Conservation (phyloP, 257 asterid species). For the Solanum lignicaule region DNA sequence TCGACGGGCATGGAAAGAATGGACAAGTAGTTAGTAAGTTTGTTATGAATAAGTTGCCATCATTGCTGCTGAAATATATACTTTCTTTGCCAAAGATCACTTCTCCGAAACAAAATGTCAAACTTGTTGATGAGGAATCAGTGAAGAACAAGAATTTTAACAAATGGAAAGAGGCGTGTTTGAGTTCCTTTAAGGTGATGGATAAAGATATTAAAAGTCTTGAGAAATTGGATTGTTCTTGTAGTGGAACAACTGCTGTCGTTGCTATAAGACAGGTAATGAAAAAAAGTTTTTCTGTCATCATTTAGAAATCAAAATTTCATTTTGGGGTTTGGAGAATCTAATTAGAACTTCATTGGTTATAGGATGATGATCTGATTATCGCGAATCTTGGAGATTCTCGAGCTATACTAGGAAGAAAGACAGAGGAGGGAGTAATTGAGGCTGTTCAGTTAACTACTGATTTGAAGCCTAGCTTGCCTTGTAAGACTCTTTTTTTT, state of each 20-base stretch:
- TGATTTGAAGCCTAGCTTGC: slow-evolving; percentile 69
- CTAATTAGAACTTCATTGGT: not conserved
- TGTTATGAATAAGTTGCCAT: slow-evolving; percentile 61
- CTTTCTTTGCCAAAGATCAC: slow-evolving; percentile 22
- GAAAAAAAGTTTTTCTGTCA: not conserved
- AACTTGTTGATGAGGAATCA: slow-evolving; percentile 10
- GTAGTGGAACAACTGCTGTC: slow-evolving; percentile 72
- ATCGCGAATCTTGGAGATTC: slow-evolving; percentile 89
- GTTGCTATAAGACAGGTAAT: slow-evolving; percentile 60
- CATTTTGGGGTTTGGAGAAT: not conserved
- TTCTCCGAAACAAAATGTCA: slow-evolving; percentile 7
- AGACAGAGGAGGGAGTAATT: slow-evolving; percentile 26
- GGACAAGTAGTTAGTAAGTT: slow-evolving; percentile 63
- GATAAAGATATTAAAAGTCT: slow-evolving; percentile 52
- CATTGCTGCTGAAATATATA: slow-evolving; percentile 41
- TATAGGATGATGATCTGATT: slow-evolving; percentile 57
- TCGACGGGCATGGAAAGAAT: slow-evolving; percentile 79
- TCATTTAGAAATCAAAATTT: not conserved
- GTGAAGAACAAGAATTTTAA: slow-evolving; percentile 21
- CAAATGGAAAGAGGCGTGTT: slow-evolving; percentile 60
- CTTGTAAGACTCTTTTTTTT: slow-evolving; percentile 29
- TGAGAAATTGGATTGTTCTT: slow-evolving; percentile 44
- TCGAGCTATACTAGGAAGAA: slow-evolving; percentile 62
- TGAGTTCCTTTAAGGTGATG: slow-evolving; percentile 49
- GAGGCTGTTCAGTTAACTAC: slow-evolving; percentile 58